Evolutionary conservation across 345 rosid species (phyloP), one percentile per base, ranked within the genome.

Genomic region (Euclidium syriacum): DNA sequence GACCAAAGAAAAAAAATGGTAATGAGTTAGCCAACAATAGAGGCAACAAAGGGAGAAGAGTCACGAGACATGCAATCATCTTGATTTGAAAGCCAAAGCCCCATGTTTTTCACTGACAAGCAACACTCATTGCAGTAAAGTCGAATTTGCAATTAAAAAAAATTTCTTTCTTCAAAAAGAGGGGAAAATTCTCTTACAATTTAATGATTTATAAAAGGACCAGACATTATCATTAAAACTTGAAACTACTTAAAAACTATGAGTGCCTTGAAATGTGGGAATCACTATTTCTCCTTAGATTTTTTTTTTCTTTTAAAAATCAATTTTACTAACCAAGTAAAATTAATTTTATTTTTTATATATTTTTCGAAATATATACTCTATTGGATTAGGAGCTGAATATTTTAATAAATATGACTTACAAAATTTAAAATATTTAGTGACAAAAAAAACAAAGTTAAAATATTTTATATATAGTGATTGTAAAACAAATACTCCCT

Each of bases 21-120:
- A 27, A 52, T 59, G 67, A 42, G 73, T 68, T 58, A 48, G 67
- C 39, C n/a, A 59, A 29, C 67, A 52, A 52, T 40, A 43, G 73
- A 60, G 34, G 41, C 67, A 52, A 52, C 73, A 68, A 66, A 62
- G 1, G 1, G 33, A 3, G 33, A 29, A 29, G 53, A 60, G 68
- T 54, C 56, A 61, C 41, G 74, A 70, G 69, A 55, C 74, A 70
- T 62, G 74, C 51, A 54, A 70, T 70, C 58, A 70, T 62, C 58
- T 15, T 62, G 50, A 62, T 62, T 62, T 54, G 68, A 70, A n/a
- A 62, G 68, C 35, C 68, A 70, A n/a, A n/a, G n/a, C 26, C 62
- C 68, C 74, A 70, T 70, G 68, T 62, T 62, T 46, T 70, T 70
- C 4, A 70, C 74, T 70, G 69, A 70, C 74, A 70, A 47, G 64